Evolutionary conservation across 371 early-diverging fungal genomes (phyloP).

Genomic region (Syncephalastrum sp.): DNA sequence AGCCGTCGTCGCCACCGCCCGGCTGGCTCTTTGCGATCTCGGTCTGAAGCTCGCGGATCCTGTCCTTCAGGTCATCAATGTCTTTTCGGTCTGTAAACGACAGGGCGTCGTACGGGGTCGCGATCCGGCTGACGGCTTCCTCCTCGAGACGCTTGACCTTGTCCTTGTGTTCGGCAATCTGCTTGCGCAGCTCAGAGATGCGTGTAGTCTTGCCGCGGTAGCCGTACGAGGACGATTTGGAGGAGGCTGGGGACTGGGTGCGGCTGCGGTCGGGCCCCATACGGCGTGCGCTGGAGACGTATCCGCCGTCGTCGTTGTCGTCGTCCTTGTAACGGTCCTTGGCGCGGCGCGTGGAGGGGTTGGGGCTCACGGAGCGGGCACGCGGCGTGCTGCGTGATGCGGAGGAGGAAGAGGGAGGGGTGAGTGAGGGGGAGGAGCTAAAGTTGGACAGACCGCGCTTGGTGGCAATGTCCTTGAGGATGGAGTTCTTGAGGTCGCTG

Average conservation of each 20-base stretch:
- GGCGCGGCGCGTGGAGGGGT: constrained; percentile 11
- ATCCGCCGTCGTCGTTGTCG: constrained; percentile 45
- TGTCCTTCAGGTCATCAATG: constrained; percentile 18
- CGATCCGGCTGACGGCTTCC: constrained; percentile 20
- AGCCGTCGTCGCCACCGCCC: constrained; percentile 31
- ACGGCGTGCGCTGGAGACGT: constrained; percentile 63
- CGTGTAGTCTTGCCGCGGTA: constrained; percentile 50
- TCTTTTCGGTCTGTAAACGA: constrained; percentile 20
- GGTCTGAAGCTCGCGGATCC: constrained; percentile 19
- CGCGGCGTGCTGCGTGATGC: constrained; percentile 7
- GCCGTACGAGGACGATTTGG: constrained; percentile 32
- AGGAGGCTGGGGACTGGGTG: constrained; percentile 19
- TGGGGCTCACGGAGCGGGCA: constrained; percentile 27
- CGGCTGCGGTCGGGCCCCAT: constrained; percentile 56
- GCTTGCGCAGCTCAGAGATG: constrained; percentile 57
- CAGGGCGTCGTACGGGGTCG: constrained; percentile 26
- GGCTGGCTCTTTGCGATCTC: constrained; percentile 21
- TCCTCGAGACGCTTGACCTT: constrained; percentile 26
- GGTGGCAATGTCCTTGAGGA: constrained; percentile 49
- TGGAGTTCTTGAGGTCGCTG: constrained; percentile 50
- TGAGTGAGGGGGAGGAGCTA: constrained; percentile 30
- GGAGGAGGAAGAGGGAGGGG: constrained; percentile 10
- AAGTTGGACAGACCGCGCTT: constrained; percentile 42
- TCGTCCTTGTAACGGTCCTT: constrained; percentile 33
- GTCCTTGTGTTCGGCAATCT: constrained; percentile 53